Evolutionary conservation across 768 basidiomycete species (phyloP), one percentile per base, ranked within the genome.

Genomic region (Peribolospora kevripleyi): DNA sequence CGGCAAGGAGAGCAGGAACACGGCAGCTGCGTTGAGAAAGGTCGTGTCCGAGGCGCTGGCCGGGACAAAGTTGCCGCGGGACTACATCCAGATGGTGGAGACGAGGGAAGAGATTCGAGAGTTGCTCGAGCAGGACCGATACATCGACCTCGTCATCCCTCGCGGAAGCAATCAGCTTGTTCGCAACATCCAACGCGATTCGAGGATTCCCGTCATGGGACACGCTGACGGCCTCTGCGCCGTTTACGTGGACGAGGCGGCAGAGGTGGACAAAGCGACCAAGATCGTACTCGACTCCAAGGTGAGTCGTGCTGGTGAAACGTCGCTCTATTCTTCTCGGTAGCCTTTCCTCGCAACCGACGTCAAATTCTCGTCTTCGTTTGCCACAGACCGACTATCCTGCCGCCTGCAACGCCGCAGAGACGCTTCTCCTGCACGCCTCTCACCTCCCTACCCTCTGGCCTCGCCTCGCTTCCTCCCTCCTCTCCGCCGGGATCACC

Each of bases 121-220:
- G 1, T 69, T 98, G 40, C 77, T 98, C 5, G 73, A 75, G 6
- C 75, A 90, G 62, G 91, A 97, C 66, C 76, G 76, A 49, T 90
- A 86, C 68, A 95, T 98, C 63, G 90, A 97, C 68, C 74, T 98
- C 25, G 90, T 97, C 53, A 95, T 97, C 65, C 93, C 93, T 1
- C 73, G 93, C 54, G 93, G 93, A 5, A 88, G 90, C 64, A 91
- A 91, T 61, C 76, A 74, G 58, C 77, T 98, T 9, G 93, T 97
- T 38, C 74, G 71, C 61, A 82, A 72, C 66, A 93, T 98, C 56
- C 86, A 97, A 66, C 81, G 82, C 55, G 77, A 72, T 59, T 93
- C 91, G 0, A 74, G 82, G 56, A 97, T 98, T 57, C 82, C 93
- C 2, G 93, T 98, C 48, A 95, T 98, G 88, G 93, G 93, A 1